Base-by-base conservation (phyloP, 2,329 filamentous ascomycete genomes). In the Ophiosphaerella narmari region DNA sequence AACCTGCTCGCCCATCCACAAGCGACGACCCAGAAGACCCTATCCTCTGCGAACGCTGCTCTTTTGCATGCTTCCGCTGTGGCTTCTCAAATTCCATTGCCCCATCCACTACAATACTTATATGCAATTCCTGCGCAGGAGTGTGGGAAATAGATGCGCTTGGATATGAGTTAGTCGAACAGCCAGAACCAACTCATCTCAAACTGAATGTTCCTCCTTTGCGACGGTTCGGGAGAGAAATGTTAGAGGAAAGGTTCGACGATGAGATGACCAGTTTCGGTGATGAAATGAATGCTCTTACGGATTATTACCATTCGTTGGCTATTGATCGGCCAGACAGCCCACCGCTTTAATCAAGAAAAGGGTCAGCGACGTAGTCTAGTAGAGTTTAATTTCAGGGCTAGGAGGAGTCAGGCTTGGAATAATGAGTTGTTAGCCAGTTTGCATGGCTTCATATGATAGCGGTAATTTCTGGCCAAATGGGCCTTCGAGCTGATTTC, bases 11-110 rank as follows among this genome's bases (percentile, higher is more conserved):
- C 14, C 60, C 67, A 0, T 48, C 56, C 29, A n/a, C 18, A 7
- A 41, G 50, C n/a, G 38, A 42, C 1, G 33, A 44, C 2, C 7
- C 34, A 5, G 38, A 52, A n/a, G 32, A 23, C 5, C 11, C 26
- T 3, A 33, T 52, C 3, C 48, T 74, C 5, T 79, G 77, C 50
- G 75, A 77, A 53, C 65, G 66, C 14, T 78, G 76, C 54, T 60
- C 58, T 4, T 78, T 78, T 48, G 50, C 65, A 0, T 79, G 77
- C 54, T 73, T 77, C 41, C 64, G 75, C 1, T 79, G 77, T 42
- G 70, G 68, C 1, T 38, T 34, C 3, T 42, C 13, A 1, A 67
- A 58, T 6, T 31, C 39, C 1, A 39, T 75, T 3, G 51, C 51
- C 1, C 40, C 58, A 1, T 46, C 51, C 6, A 60, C 57, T 0